phyloP scores from a whole-genome alignment of 1,139 yeast genomes.

The Eremothecium coryli region DNA sequence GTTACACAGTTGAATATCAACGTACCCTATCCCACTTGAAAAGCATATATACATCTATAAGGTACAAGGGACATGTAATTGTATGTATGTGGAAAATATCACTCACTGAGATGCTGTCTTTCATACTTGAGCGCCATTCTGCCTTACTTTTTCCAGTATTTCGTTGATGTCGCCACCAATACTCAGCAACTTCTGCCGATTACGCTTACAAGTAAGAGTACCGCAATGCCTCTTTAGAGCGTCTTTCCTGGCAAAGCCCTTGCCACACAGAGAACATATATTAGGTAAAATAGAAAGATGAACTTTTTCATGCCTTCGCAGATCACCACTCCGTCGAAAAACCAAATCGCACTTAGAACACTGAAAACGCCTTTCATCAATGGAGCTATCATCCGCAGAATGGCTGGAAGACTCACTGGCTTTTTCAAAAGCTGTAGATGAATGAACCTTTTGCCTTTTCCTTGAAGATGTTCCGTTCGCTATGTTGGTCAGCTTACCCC shows the following conservation, averaged over 20 bases:
- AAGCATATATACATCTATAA: not conserved
- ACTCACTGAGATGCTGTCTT: not conserved
- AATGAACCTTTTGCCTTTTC: not conserved
- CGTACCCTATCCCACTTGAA: no score
- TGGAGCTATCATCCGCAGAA: constrained; percentile 4
- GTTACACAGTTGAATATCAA: no score
- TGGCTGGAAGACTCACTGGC: not conserved
- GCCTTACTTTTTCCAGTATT: constrained; percentile 22
- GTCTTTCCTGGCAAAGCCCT: constrained; percentile 75
- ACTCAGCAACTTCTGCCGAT: constrained; percentile 40
- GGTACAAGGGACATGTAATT: no score
- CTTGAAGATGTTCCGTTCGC: not conserved
- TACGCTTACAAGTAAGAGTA: constrained; percentile 64
- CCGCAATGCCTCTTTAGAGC: constrained; percentile 67
- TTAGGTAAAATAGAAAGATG: constrained; percentile 31
- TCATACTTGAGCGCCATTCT: constrained; percentile 12
- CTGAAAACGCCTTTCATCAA: constrained; percentile 13
- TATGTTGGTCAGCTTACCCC: not conserved
- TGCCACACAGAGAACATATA: constrained; percentile 64
- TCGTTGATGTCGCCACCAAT: constrained; percentile 26
- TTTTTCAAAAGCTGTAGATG: not conserved
- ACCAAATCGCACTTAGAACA: constrained; percentile 26
- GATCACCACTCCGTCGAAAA: constrained; percentile 26
- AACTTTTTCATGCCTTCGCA: constrained; percentile 28
- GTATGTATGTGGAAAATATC: not conserved